A percentile compares a stretch with the other conserved stretches of the same genome.
phyloP scores from a whole-genome alignment of 129 eudicot species.

The Flaveria bidentis region DNA sequence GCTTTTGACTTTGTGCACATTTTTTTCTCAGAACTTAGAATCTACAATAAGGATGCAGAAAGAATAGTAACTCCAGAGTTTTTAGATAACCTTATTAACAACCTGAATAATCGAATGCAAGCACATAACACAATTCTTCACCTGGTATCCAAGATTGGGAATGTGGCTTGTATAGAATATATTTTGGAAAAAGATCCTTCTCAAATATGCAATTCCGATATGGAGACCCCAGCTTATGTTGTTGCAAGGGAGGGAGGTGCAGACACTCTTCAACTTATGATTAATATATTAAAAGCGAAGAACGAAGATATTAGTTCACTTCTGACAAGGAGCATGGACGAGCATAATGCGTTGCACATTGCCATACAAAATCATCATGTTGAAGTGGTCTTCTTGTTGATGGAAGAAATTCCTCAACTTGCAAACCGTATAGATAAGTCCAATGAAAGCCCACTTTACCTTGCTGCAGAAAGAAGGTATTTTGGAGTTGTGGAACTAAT shows the following conservation, averaged over 20 bases:
- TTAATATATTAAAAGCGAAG: too few species aligned
- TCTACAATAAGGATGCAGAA: too few species aligned
- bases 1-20: too few species aligned
- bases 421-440: neutral
- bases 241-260: constrained; percentile 26
- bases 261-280: neutral
- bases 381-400: constrained; percentile 11
- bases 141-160: too few species aligned
- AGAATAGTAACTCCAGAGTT: too few species aligned
- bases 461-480: constrained; percentile 29
- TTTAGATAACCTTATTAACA: too few species aligned
- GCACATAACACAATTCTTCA: too few species aligned
- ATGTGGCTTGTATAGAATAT: too few species aligned
- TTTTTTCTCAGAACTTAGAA: too few species aligned
- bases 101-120: too few species aligned
- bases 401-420: neutral
- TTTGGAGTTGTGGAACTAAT: neutral
- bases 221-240: constrained; percentile 31
- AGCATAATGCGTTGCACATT: constrained; percentile 26
- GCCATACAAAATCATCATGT: constrained; percentile 19
- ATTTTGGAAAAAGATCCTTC: neutral
- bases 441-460: constrained; percentile 35
- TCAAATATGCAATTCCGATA: neutral
- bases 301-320: neutral
- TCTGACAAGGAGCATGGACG: neutral